Evolutionary conservation across 1,284 basidiomycete genomes (phyloP).

Genomic region (Grifola frondosa): DNA sequence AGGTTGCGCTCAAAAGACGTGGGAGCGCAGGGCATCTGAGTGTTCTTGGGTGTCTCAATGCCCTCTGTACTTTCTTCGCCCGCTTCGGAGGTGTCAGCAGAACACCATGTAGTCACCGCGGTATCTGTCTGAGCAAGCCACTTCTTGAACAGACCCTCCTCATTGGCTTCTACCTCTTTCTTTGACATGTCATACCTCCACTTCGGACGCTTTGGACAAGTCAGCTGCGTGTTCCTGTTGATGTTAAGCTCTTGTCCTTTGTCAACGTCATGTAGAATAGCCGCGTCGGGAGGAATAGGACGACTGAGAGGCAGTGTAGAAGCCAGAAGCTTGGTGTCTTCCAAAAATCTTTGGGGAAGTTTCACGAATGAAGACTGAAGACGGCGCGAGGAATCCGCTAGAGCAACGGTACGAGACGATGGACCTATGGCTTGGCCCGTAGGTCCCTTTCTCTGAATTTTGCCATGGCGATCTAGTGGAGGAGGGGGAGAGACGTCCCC

Average conservation of each 20-base stretch:
- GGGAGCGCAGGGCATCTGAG: slow-evolving; percentile 56
- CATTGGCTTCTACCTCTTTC: slow-evolving; percentile 83
- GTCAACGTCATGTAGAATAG: slow-evolving; percentile 39
- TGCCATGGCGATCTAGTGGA: slow-evolving; percentile 29
- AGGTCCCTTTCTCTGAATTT: slow-evolving; percentile 11
- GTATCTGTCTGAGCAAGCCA: slow-evolving; percentile 70
- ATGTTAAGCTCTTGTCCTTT: slow-evolving; percentile 1
- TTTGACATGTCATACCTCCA: slow-evolving; percentile 85
- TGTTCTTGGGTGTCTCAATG: slow-evolving; percentile 19
- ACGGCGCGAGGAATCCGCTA: slow-evolving; percentile 46
- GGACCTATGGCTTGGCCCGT: slow-evolving; percentile 13
- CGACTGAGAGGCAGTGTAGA: slow-evolving; percentile 53
- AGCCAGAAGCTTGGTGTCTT: slow-evolving; percentile 59
- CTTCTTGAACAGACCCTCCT: slow-evolving; percentile 74
- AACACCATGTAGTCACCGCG: slow-evolving; percentile 55
- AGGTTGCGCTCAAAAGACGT: slow-evolving; percentile 87
- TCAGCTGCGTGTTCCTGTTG: slow-evolving; percentile 36
- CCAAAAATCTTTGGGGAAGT: slow-evolving; percentile 62
- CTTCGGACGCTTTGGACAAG: slow-evolving; percentile 74
- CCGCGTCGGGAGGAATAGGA: slow-evolving; percentile 51
- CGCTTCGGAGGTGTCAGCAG: slow-evolving; percentile 19
- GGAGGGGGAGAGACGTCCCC: slow-evolving; percentile 56
- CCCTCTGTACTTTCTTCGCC: slow-evolving; percentile 21
- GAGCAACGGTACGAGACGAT: slow-evolving; percentile 23
- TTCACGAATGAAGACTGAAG: slow-evolving; percentile 75